Evolutionary conservation across 768 basidiomycete genomes (phyloP).

Genomic region (Galerina sulciceps): DNA sequence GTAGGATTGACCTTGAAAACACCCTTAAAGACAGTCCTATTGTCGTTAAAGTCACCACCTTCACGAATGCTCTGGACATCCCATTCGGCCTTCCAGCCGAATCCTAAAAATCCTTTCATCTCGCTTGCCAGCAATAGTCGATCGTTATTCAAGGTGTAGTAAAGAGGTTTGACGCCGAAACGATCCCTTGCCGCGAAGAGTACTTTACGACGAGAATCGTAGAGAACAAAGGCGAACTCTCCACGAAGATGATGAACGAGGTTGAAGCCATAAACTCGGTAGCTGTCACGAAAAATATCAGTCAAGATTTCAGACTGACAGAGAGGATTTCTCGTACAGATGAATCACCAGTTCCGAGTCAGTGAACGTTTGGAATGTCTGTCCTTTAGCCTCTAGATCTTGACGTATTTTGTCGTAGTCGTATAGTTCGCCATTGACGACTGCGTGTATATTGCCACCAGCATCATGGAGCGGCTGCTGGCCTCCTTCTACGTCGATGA

Average conservation of each 20-base stretch:
- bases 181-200: not conserved
- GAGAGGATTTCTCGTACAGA: not conserved
- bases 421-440: slow-evolving; percentile 3
- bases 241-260: not conserved
- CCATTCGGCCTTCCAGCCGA: slow-evolving; percentile 4
- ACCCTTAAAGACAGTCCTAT: not conserved
- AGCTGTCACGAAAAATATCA: not conserved
- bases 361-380: not conserved
- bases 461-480: not conserved
- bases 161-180: not conserved
- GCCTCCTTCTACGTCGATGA: not conserved
- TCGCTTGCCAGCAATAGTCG: not conserved
- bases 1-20: not conserved
- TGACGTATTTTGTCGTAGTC: slow-evolving; percentile 1
- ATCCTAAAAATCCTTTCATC: slow-evolving; percentile 1
- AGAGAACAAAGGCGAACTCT: not conserved
- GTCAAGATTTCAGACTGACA: not conserved
- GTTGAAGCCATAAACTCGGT: not conserved
- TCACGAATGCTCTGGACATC: slow-evolving; percentile 1
- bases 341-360: slow-evolving; percentile 2
- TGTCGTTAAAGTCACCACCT: slow-evolving; percentile 4
- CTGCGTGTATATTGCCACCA: not conserved
- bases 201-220: not conserved
- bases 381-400: not conserved
- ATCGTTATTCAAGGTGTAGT: not conserved